Percentiles rank a stretch among this genome's conserved stretches.
Conservation (phyloP, 1,139 yeast genomes). For the Arxiozyma slooffiae region DNA sequence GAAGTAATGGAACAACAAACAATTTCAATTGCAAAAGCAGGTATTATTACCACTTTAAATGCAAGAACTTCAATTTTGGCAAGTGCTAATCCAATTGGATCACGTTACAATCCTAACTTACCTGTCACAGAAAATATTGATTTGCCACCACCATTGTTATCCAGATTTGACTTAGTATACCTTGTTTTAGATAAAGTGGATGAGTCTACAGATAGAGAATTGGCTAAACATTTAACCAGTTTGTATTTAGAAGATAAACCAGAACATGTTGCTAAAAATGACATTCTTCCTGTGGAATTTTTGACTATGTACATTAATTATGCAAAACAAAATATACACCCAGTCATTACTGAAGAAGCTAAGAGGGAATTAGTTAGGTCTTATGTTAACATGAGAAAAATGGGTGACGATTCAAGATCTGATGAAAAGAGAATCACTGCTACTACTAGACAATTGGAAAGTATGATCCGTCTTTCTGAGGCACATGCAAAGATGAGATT, state of each 20-base stretch:
- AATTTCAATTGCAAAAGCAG: constrained; percentile 95
- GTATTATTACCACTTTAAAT: constrained; percentile 89
- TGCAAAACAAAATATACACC: constrained; percentile 74
- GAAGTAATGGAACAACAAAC: constrained; percentile 99
- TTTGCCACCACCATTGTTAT: constrained; percentile 87
- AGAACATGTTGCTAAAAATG: constrained; percentile 52
- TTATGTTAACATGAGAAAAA: constrained; percentile 86
- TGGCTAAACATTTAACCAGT: constrained; percentile 83
- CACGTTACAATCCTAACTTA: constrained; percentile 82
- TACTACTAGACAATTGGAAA: constrained; percentile 91
- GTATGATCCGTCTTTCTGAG: constrained; percentile 88
- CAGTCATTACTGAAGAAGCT: constrained; percentile 69
- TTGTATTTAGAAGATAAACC: constrained; percentile 88
- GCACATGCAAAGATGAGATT: constrained; percentile 97
- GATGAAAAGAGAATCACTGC: constrained; percentile 92
- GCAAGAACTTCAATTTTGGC: constrained; percentile 95
- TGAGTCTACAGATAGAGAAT: constrained; percentile 68
- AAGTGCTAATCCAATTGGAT: constrained; percentile 95
- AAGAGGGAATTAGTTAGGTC: constrained; percentile 79
- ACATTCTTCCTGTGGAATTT: constrained; percentile 75
- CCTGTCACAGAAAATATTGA: constrained; percentile 95
- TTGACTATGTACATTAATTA: constrained; percentile 83
- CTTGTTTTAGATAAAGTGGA: constrained; percentile 87
- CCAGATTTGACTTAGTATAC: constrained; percentile 91
- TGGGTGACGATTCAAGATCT: constrained; percentile 84